These are phyloP conservation scores for Lophiostoma macrostomum DNA, from an alignment of 495 filamentous ascomycete species.

Conservation along the genomic window DNA sequence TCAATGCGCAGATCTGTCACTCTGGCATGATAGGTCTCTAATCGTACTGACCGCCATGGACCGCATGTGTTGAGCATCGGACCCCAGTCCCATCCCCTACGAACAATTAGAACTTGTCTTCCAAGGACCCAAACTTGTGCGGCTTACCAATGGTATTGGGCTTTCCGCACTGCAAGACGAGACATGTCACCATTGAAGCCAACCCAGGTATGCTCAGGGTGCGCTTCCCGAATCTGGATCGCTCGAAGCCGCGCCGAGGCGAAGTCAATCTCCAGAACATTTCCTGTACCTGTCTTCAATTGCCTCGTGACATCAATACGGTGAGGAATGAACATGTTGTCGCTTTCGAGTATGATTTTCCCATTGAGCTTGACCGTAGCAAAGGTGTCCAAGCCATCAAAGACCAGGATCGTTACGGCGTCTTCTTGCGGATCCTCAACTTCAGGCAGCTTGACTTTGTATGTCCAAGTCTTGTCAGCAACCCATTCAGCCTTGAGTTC, in stretches of 20 bases:
- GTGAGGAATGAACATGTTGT: slow-evolving; percentile 44
- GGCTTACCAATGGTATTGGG: slow-evolving; percentile 40
- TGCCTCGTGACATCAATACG: slow-evolving; percentile 37
- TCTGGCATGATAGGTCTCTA: slow-evolving; percentile 38
- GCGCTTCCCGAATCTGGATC: slow-evolving; percentile 37
- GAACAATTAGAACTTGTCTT: slow-evolving; percentile 10
- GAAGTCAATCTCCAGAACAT: slow-evolving; percentile 41
- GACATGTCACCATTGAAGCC: slow-evolving; percentile 43
- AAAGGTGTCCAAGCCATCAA: slow-evolving; percentile 44
- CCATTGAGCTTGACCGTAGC: slow-evolving; percentile 43
- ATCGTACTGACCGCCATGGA: slow-evolving; percentile 40
- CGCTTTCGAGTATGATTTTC: slow-evolving; percentile 35
- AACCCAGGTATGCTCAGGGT: slow-evolving; percentile 42
- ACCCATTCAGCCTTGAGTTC: slow-evolving; percentile 41
- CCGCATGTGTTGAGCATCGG: slow-evolving; percentile 42
- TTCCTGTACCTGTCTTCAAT: slow-evolving; percentile 26
- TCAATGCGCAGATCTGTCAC: slow-evolving; percentile 39
- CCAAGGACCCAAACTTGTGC: background rate
- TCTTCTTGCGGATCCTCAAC: slow-evolving; percentile 6
- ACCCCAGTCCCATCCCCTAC: slow-evolving; percentile 43
- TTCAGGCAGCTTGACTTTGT: slow-evolving; percentile 35
- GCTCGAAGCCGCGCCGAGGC: slow-evolving; percentile 34
- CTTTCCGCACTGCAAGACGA: slow-evolving; percentile 40
- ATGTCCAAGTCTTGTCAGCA: slow-evolving; percentile 39
- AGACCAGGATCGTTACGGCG: slow-evolving; percentile 35